Percentiles rank a stretch among this genome's conserved stretches.
Evolutionary conservation across 176 grass and related monocot species (phyloP).

Genomic region (Zizania latifolia): DNA sequence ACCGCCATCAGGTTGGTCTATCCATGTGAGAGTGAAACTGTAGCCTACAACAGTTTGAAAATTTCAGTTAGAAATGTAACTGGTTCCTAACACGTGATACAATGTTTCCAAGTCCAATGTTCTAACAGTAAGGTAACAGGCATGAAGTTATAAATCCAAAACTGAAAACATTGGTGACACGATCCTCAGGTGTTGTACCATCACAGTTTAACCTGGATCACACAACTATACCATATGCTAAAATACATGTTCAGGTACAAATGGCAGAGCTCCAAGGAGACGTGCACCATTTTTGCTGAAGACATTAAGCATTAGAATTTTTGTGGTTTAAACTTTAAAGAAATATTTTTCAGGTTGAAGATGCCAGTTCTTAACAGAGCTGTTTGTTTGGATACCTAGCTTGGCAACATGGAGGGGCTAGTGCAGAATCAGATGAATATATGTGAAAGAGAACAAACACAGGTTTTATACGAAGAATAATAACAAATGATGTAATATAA

Average conservation of each 20-base stretch:
- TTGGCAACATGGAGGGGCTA: not conserved
- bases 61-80: constrained; percentile 19
- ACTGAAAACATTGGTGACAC: not conserved
- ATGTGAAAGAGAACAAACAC: not conserved
- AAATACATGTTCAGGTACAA: not conserved
- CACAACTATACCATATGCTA: not conserved
- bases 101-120: not conserved
- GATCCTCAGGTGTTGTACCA: not conserved
- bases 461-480: not conserved
- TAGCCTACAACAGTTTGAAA: constrained; percentile 53
- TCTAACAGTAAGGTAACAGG: not conserved
- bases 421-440: constrained; percentile 9
- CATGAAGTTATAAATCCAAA: not conserved
- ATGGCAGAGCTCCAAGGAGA: not conserved
- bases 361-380: not conserved
- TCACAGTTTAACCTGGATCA: too few species aligned
- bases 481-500: not conserved
- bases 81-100: not conserved
- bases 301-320: not conserved
- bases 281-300: not conserved
- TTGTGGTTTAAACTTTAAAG: not conserved
- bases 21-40: constrained; percentile 60
- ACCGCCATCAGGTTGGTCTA: constrained; percentile 24
- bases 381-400: not conserved
- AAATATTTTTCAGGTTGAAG: constrained; percentile 3